Evolutionary conservation across 306 rosid genomes (phyloP), one percentile per base, ranked within the genome.

Genomic region (Prunus dulcis): DNA sequence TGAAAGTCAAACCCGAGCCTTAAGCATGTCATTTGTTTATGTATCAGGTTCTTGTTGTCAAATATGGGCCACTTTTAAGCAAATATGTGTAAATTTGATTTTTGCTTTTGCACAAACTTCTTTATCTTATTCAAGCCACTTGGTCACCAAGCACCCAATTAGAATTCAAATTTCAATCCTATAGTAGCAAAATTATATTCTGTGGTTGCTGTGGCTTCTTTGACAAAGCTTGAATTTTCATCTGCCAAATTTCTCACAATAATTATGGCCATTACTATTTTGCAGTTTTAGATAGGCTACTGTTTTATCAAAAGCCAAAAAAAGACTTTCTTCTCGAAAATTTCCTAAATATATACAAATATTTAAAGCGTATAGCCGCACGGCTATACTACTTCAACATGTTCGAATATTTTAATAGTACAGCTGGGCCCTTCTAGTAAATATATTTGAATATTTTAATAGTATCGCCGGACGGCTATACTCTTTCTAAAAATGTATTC

Each of bases 1-100:
- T 82, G 84, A 91, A 92, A 84, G 91, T 90, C 69, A 86, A 91
- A 79, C 51, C 82, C 7, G 96, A 94, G 87, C 84, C 82, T 67
- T 94, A 76, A 84, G 66, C 66, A 7, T 23, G 13, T 23, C 18
- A 57, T 56, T 57, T 27, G 63, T 20, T 47, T n/a, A 27, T 79
- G 49, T 62, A 69, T 80, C 19, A 56, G 69, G 61, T 67, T 57
- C 55, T 61, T 63, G 6, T 32, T 32, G 38, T 5, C 38, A 32
- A 32, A 32, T 32, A 5, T 32, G 38, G 1, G 7, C 38, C 38
- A 32, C 7, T 32, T 32, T 32, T 1, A 32, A 32, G 38, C 22
- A 38, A 45, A 5, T 1, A 17, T 45, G 45, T 63, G 45, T 30
- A 15, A 30, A 30, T 15, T 34, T 30, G 13, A 2, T 8, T 32